Base-by-base conservation (phyloP, 495 filamentous ascomycete genomes). In the Talaromyces trachyspermus region DNA sequence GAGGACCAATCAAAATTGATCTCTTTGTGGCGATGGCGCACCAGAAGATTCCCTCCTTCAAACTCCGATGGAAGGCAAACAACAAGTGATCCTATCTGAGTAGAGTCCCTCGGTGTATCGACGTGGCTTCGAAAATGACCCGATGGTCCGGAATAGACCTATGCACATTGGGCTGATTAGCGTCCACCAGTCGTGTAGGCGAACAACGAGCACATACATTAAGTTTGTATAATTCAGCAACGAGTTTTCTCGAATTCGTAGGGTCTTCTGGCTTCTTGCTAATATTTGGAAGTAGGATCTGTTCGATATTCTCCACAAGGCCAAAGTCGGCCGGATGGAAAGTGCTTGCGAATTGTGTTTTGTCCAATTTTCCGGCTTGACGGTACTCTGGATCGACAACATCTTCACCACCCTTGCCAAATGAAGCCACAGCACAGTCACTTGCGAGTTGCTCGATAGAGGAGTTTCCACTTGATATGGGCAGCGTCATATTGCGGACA, bases 1-100 rank as follows among this genome's bases (percentile, higher is more conserved):
- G 30, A 19, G 17, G 50, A 51, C 74, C 76, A 79, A 54, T 76
- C 68, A 48, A 68, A 74, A 5, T 52, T 47, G n/a, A 65, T 49
- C 3, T 56, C 49, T 27, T 45, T 59, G 12, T 54, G 49, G 3
- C 50, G 15, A 15, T 66, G 60, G 0, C 49, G 46, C 4, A 68
- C 55, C 4, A 33, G n/a, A 24, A 63, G 30, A 2, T 44, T 49
- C 2, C 63, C 58, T 20, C 74, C 75, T 50, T 67, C n/a, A 53
- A 74, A 68, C 0, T 45, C 10, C n/a, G 53, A 55, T 2, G 77
- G 78, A 0, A 82, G 54, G 46, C 66, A 71, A 3, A 81, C 70
- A 0, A 82, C 76, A 5, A 83, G 63, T 0, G 73, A 77, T 5
- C 74, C 78, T 44, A 81, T 74, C 36, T 81, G 74, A 2, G 46